Evolutionary conservation across 2,329 filamentous ascomycete species (phyloP), one percentile per base, ranked within the genome.

Genomic region (Talaromyces sp.): DNA sequence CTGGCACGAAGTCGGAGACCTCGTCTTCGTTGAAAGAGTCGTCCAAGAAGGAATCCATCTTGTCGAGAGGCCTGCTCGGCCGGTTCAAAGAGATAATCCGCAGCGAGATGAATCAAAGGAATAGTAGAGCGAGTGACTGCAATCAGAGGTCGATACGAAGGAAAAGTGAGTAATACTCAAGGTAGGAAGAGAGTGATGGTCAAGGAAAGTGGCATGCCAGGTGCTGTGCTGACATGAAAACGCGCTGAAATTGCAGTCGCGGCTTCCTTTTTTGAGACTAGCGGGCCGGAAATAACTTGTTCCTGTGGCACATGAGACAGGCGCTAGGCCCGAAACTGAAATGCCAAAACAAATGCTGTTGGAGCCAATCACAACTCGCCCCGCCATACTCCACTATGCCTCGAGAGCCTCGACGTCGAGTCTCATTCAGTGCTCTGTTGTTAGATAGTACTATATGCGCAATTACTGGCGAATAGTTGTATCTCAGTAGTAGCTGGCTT

Each of bases 1-100:
- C 84, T 45, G 86, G 86, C 2, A 81, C 81, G 75, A 85, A 89
- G 68, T 89, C 88, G 27, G 87, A 89, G 69, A 81, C 81, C 31
- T 80, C 79, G 67, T 81, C 78, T 54, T 85, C 83, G 70, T 88
- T 88, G 72, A 84, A 80, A 58, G 86, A 87, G 70, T 88, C 87
- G 64, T 87, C 85, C 77, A 87, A 84, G 51, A 75, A 75, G 45
- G 58, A 60, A 65, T 77, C 75, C 75, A 77, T 77, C 67, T 65
- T 72, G 69, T 67, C 43, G 31, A 31, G 65, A 61, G 65, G 47
- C 64, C 64, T 43, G 64, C 53, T 63, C 47, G 43, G 56, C 51
- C 59, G 31, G 13, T 15, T 38, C 19, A 61, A 63, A 10, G 38
- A 15, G 25, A 29, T 59, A n/a, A n/a, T n/a, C n/a, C 19, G 22